Percentiles rank a stretch among this genome's conserved stretches.
Conservation (phyloP, 2,329 filamentous ascomycete genomes). For the Exserohilum turcica region DNA sequence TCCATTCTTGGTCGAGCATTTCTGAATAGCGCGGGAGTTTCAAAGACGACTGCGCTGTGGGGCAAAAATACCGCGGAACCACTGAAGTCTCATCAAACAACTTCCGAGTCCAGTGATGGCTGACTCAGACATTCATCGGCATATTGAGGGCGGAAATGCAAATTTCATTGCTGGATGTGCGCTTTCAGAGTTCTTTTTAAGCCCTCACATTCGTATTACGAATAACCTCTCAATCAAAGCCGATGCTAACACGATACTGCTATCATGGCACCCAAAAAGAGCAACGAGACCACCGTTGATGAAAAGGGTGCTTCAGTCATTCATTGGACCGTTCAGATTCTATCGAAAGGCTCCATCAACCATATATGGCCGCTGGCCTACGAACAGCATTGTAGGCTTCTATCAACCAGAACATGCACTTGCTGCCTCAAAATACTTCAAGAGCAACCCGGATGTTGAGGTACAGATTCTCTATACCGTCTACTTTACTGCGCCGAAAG, state of each 20-base stretch:
- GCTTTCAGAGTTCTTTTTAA: slow-evolving; percentile 3
- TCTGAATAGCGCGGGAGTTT: too few species aligned
- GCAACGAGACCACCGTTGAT: not conserved
- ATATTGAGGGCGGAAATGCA: too few species aligned
- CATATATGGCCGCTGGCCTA: not conserved
- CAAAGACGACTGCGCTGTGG: too few species aligned
- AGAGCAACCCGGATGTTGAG: not conserved
- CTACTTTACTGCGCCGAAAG: slow-evolving; percentile 7
- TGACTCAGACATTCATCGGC: too few species aligned
- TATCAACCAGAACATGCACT: slow-evolving; percentile 13
- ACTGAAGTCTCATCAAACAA: too few species aligned
- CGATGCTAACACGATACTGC: slow-evolving; percentile 13
- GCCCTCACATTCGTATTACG: slow-evolving; percentile 4
- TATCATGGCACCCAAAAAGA: slow-evolving; percentile 5
- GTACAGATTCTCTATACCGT: slow-evolving; percentile 5
- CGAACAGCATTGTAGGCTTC: slow-evolving; percentile 8
- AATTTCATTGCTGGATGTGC: slow-evolving; percentile 9
- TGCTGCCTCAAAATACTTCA: slow-evolving; percentile 4
- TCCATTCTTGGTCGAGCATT: too few species aligned
- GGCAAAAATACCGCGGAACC: too few species aligned
- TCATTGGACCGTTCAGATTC: slow-evolving; percentile 6
- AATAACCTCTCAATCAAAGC: slow-evolving; percentile 10
- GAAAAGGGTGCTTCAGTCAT: not conserved
- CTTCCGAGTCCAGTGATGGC: too few species aligned
- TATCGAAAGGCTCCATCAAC: not conserved